Percentiles rank a stretch among this genome's conserved stretches.
Evolutionary conservation across 2,329 filamentous ascomycete species (phyloP).

Genomic region (Stemphylium lycopersici): DNA sequence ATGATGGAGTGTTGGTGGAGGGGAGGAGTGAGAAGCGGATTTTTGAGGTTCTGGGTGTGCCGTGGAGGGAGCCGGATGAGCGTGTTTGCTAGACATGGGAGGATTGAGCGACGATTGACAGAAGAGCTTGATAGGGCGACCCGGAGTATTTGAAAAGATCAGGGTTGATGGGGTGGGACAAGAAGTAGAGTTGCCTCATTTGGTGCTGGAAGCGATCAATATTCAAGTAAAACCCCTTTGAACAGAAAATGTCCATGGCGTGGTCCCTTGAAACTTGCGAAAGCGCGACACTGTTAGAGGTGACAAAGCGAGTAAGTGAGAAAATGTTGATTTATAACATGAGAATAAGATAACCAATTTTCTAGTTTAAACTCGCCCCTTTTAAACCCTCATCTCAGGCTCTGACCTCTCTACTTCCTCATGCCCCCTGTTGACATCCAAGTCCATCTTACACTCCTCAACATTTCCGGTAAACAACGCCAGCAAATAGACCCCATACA

Average conservation of each 20-base stretch:
- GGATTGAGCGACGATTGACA: background rate
- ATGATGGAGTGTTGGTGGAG: constrained; percentile 74
- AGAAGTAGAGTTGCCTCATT: too few species aligned
- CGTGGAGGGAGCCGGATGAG: constrained; percentile 69
- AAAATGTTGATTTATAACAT: too few species aligned
- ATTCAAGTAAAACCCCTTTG: too few species aligned
- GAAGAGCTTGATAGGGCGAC: too few species aligned
- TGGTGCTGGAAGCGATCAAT: too few species aligned
- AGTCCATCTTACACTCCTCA: constrained; percentile 16
- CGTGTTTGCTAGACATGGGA: constrained; percentile 31
- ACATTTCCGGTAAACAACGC: constrained; percentile 20
- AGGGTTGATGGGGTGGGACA: too few species aligned
- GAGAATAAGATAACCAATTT: too few species aligned
- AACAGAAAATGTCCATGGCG: too few species aligned
- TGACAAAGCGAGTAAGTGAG: too few species aligned
- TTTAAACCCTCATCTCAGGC: background rate
- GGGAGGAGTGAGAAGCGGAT: constrained; percentile 77
- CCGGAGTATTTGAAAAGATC: background rate
- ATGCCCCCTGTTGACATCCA: constrained; percentile 20
- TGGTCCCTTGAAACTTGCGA: too few species aligned
- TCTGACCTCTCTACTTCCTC: constrained; percentile 9
- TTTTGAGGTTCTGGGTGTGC: constrained; percentile 81
- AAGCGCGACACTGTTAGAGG: too few species aligned
- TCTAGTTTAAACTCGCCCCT: too few species aligned
- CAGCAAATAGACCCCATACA: constrained; percentile 27